Evolutionary conservation across 495 filamentous ascomycete species (phyloP), one percentile per base, ranked within the genome.

Genomic region (Penicillium crystallinum): DNA sequence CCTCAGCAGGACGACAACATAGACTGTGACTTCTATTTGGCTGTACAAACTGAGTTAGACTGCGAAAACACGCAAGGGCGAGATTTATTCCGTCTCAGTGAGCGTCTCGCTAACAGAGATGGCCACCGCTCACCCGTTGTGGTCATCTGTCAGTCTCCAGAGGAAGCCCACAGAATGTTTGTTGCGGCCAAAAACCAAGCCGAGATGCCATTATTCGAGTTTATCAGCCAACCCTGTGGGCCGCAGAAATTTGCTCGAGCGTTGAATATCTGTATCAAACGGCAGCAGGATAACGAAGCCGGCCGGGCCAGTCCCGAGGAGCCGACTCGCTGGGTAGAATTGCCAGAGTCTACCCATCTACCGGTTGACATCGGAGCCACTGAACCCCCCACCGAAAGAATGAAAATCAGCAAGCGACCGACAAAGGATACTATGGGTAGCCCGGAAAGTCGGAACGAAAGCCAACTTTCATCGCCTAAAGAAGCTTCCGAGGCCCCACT

Each of bases 141-240:
- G 2, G 63, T 66, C n/a, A 63, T 69, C 25, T 69, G 63, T 38
- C 63, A 63, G 12, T 61, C 58, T 0, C 66, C 66, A 1, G 59
- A 66, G 33, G 54, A 53, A 42, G 66, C 66, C 0, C 66, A 69
- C 37, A 35, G 35, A 33, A 57, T 68, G 59, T 66, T 63, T 38
- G 49, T 60, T 14, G 40, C 54, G 1, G 34, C 55, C 17, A 53
- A 57, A n/a, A 59, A 49, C 23, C 50, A 41, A 1, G 46, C 22
- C 1, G 12, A 56, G 11, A 18, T 39, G n/a, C n/a, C 49, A 1
- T 36, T 55, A 15, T 55, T 64, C 23, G 63, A 69, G 19, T 69
- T 69, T 22, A 58, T 69, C 25, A 67, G 64, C 41, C 66, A 69
- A 37, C 66, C 66, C 1, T 69, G 64, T 50, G 66, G 66, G 3